Percentiles rank a stretch among this genome's conserved stretches.
phyloP scores from a whole-genome alignment of 257 asterid species.

The Solanum gandarillasii region DNA sequence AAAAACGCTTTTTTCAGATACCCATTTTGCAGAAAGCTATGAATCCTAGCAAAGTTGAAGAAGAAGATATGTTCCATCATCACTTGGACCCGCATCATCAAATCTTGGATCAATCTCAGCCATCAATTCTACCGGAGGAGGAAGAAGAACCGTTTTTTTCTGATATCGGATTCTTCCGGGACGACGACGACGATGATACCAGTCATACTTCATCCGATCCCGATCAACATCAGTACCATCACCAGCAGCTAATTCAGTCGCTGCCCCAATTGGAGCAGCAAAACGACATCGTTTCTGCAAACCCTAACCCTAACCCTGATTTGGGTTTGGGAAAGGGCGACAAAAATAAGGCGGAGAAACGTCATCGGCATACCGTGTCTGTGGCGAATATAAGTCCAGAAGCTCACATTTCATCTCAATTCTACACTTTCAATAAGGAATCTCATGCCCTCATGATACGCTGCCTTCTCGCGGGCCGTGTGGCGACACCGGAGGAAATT shows the following conservation, averaged over 20 bases:
- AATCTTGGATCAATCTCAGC: slow-evolving; percentile 28
- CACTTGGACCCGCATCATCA: slow-evolving; percentile 36
- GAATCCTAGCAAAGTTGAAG: slow-evolving; percentile 71
- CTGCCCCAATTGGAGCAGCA: slow-evolving; percentile 9
- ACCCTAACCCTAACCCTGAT: slow-evolving; percentile 44
- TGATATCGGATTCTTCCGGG: slow-evolving; percentile 63
- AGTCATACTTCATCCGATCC: slow-evolving; percentile 77
- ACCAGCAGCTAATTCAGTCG: slow-evolving; percentile 18
- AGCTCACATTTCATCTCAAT: slow-evolving; percentile 82
- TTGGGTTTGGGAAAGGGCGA: neutral
- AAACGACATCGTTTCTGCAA: slow-evolving; percentile 16
- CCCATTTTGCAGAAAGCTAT: slow-evolving; percentile 4
- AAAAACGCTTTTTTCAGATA: neutral
- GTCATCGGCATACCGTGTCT: neutral
- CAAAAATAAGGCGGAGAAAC: neutral
- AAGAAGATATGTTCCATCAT: slow-evolving; percentile 43
- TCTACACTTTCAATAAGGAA: slow-evolving; percentile 79
- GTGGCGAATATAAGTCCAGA: slow-evolving; percentile 48
- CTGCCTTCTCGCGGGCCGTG: slow-evolving; percentile 58
- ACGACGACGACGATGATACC: slow-evolving; percentile 68
- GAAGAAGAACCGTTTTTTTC: slow-evolving; percentile 60
- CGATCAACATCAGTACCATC: slow-evolving; percentile 16
- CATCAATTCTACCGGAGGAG: slow-evolving; percentile 40
- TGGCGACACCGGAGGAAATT: slow-evolving; percentile 81
- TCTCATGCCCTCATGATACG: slow-evolving; percentile 73